These are phyloP conservation scores for Chlorella sp. DNA, from an alignment of 139 green algal genomes.

Conservation along the genomic window DNA sequence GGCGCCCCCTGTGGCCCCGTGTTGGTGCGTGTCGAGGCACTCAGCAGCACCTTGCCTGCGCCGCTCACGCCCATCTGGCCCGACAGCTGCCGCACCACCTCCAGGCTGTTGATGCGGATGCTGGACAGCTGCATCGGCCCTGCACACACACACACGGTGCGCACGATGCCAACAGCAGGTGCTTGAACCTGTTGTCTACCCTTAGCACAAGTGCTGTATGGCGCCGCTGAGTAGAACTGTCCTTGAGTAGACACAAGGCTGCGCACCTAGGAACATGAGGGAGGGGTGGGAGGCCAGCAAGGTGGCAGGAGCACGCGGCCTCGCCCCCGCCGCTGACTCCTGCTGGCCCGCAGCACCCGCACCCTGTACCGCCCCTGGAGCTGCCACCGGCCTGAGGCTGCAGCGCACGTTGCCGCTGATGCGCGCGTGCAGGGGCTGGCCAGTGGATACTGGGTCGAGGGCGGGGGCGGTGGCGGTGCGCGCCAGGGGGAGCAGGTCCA, in stretches of 20 bases:
- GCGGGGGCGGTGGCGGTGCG: not conserved
- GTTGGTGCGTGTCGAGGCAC: no score
- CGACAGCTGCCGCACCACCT: conserved; percentile 23
- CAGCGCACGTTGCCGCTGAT: conserved; percentile 2
- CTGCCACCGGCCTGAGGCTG: not conserved
- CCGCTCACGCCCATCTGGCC: conserved; percentile 22
- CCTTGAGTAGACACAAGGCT: not conserved
- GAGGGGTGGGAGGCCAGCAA: not conserved
- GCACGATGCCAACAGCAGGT: not conserved
- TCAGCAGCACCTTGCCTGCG: conserved; percentile 23
- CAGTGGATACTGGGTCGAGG: conserved; percentile 12
- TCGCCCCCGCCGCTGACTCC: not conserved
- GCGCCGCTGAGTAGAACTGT: not conserved
- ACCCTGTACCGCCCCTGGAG: no score
- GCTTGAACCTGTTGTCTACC: not conserved
- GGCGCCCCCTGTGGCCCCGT: no score
- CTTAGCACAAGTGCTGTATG: not conserved
- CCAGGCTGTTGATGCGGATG: conserved; percentile 43
- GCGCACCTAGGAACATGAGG: not conserved
- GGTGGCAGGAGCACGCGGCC: not conserved
- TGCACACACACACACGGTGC: not conserved
- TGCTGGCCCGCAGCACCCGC: no score
- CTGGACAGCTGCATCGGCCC: conserved; percentile 19
- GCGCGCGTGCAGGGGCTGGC: conserved; percentile 20
- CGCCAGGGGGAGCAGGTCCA: conserved; percentile 34